Base-by-base conservation (phyloP, 139 green algal genomes). In the Haematococcus lacustris region DNA sequence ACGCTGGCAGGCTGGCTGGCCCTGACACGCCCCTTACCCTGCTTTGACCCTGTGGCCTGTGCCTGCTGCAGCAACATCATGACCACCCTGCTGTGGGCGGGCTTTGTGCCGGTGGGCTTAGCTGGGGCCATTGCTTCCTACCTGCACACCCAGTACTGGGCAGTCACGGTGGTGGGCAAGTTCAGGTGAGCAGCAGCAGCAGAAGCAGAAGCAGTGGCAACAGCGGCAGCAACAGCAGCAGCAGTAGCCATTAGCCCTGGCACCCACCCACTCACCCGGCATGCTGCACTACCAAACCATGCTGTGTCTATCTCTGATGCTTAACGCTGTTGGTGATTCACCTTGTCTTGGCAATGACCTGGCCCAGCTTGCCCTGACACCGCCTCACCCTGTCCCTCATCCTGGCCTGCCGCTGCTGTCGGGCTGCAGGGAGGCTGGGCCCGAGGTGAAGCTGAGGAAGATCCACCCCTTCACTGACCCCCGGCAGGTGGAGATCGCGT, bases 401-500 rank as follows among this genome's bases (percentile, higher is more conserved):
- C 43, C 43, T 53, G 43, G 9, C 43, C 43, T 28, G 9, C 43
- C 17, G 43, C 17, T n/a, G n/a, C n/a, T n/a, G n/a, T n/a, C n/a
- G n/a, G n/a, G 43, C 43, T 39, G 63, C 59, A 75, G 53, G 59
- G 68, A 70, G 37, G 76, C 76, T 21, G 17, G 38, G 5, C 70
- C 73, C 7, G 38, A 39, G 21, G 73, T 62, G 47, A 83, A 83
- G 73, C 30, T 50, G 37, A 66, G 38, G 2, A 23, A 71, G 5
- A 78, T 86, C 60, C 71, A 86, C 81, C 72, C 69, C 47, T 86
- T 86, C 38, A 71, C 41, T 1, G 81, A 86, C 43, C 73, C 73
- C 30, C 74, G 73, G 25, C 71, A 69, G 63, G 63, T 69, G 13
- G 63, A 69, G 63, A 69, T 69, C 23, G 37, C 35, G 35, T 3